Evolutionary conservation across 2,329 filamentous ascomycete genomes (phyloP).

Genomic region (Paecilomyces formosus): DNA sequence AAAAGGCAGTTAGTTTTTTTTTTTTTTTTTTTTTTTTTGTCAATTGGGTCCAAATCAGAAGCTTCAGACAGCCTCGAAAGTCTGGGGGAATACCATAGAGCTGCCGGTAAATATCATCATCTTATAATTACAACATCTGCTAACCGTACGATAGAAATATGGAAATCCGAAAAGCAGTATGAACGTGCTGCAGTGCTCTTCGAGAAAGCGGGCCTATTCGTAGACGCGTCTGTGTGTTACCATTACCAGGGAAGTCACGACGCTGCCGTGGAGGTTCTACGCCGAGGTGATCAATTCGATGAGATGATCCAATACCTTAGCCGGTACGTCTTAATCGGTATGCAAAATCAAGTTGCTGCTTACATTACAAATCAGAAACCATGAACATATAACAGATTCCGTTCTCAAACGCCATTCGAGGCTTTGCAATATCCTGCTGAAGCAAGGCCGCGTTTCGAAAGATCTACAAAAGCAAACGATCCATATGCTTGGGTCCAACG

Average conservation of each 20-base stretch:
- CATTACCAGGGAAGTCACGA: constrained; percentile 7
- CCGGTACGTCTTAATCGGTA: constrained; percentile 1
- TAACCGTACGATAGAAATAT: constrained; percentile 7
- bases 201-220: constrained; percentile 3
- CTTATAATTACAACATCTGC: neutral
- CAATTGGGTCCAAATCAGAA: constrained; percentile 4
- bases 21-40: constrained; percentile 5
- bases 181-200: constrained; percentile 11
- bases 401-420: constrained; percentile 8
- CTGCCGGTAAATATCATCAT: constrained; percentile 8
- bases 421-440: constrained; percentile 12
- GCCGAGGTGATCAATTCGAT: constrained; percentile 10
- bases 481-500: constrained; percentile 9
- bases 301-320: constrained; percentile 12
- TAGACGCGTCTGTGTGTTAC: constrained; percentile 10
- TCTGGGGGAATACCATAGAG: constrained; percentile 9
- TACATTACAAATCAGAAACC: constrained; percentile 3
- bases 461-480: constrained; percentile 8
- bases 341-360: neutral
- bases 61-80: constrained; percentile 8
- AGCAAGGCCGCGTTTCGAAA: constrained; percentile 11
- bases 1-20: constrained; percentile 8
- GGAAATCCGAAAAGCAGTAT: constrained; percentile 7
- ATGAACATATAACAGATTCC: constrained; percentile 1
- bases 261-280: constrained; percentile 10